These are phyloP conservation scores for Tulasnella sp. DNA, from an alignment of 768 basidiomycete species.

Conservation along the genomic window DNA sequence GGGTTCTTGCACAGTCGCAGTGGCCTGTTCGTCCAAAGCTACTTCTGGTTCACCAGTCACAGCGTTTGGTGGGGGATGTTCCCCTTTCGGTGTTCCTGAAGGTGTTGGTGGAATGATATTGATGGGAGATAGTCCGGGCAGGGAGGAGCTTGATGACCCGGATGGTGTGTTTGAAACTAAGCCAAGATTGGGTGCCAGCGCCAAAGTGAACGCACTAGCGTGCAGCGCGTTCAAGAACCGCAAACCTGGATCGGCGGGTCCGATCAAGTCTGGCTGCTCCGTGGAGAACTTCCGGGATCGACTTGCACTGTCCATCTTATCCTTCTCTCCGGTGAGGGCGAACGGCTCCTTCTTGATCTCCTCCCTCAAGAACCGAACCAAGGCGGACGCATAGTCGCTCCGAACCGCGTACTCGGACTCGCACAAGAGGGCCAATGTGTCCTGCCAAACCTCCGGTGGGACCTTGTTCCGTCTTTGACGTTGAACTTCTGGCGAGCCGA, in stretches of 20 bases:
- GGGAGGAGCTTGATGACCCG: slow-evolving; percentile 46
- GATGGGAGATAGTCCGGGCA: slow-evolving; percentile 48
- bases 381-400: slow-evolving; percentile 69
- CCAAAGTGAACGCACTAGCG: slow-evolving; percentile 78
- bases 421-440: slow-evolving; percentile 82
- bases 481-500: background rate
- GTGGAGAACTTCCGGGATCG: slow-evolving; percentile 54
- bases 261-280: slow-evolving; percentile 49
- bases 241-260: slow-evolving; percentile 54
- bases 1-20: background rate
- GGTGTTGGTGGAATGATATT: slow-evolving; percentile 46
- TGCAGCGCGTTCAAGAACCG: slow-evolving; percentile 80
- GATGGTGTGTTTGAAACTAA: slow-evolving; percentile 40
- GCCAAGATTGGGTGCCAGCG: slow-evolving; percentile 69
- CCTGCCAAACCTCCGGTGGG: slow-evolving; percentile 86
- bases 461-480: slow-evolving; percentile 49
- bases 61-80: slow-evolving; percentile 4
- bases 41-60: slow-evolving; percentile 12
- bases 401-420: slow-evolving; percentile 78
- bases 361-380: slow-evolving; percentile 74
- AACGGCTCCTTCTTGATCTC: slow-evolving; percentile 69
- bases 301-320: slow-evolving; percentile 54
- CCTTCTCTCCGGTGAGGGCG: slow-evolving; percentile 49
- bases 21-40: background rate
- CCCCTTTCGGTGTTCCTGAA: slow-evolving; percentile 35